Evolutionary conservation across 805 yeast genomes (phyloP).

Genomic region (Saccharomycopsis lassenensis): DNA sequence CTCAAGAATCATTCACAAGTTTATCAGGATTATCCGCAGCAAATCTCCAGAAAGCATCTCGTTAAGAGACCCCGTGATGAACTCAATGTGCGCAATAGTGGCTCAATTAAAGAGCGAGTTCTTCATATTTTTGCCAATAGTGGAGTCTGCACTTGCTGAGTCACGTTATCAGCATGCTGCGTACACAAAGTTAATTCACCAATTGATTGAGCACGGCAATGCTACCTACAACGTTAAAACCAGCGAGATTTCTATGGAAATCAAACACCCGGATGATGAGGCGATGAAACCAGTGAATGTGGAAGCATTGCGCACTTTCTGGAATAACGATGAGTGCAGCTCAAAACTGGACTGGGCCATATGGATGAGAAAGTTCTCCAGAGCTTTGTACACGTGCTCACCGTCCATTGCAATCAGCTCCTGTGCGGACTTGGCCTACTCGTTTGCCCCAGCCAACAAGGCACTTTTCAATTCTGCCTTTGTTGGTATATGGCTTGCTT

Average conservation of each 20-base stretch:
- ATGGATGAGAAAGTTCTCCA: slow-evolving; percentile 83
- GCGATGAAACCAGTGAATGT: slow-evolving; percentile 32
- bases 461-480: slow-evolving; percentile 91
- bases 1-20: slow-evolving; percentile 79
- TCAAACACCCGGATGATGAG: slow-evolving; percentile 10
- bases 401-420: slow-evolving; percentile 93
- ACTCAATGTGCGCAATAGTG: slow-evolving; percentile 66
- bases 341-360: slow-evolving; percentile 97
- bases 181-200: slow-evolving; percentile 73
- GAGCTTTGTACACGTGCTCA: slow-evolving; percentile 79
- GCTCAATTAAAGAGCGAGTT: slow-evolving; percentile 79
- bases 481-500: slow-evolving; percentile 90
- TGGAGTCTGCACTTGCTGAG: slow-evolving; percentile 52
- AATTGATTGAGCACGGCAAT: slow-evolving; percentile 74
- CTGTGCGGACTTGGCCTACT: slow-evolving; percentile 80
- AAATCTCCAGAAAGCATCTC: slow-evolving; percentile 37
- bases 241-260: no score
- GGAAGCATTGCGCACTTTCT: slow-evolving; percentile 59
- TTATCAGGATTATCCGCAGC: slow-evolving; percentile 52
- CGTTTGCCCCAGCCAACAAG: slow-evolving; percentile 77
- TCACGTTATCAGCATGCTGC: slow-evolving; percentile 58
- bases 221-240: slow-evolving; percentile 18
- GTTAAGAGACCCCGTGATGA: slow-evolving; percentile 53
- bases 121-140: slow-evolving; percentile 74
- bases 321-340: slow-evolving; percentile 86